phyloP scores from a whole-genome alignment of 2,329 filamentous ascomycete species.

The Scortechinia acanthostroma region DNA sequence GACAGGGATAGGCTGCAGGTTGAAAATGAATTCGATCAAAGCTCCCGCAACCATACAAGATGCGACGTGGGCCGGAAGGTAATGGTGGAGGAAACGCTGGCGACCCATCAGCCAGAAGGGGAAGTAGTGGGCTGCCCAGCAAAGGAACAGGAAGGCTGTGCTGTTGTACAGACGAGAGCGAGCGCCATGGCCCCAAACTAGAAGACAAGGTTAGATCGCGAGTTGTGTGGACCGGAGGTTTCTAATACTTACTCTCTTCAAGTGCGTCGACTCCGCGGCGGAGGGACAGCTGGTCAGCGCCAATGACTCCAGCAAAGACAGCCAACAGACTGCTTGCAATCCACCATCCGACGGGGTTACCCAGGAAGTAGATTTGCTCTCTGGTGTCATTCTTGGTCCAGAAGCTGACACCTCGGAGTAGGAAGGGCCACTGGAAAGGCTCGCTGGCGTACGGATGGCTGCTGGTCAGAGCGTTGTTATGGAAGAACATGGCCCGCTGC shows the following conservation, averaged over 20 bases:
- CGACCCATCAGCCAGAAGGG: slow-evolving; percentile 66
- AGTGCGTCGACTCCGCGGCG: slow-evolving; percentile 88
- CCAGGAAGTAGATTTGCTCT: slow-evolving; percentile 96
- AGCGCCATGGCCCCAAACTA: slow-evolving; percentile 40
- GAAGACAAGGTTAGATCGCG: neutral
- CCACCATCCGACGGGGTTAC: slow-evolving; percentile 97
- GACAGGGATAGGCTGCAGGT: slow-evolving; percentile 44
- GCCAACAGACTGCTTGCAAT: slow-evolving; percentile 84
- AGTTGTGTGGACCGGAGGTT: too few species aligned
- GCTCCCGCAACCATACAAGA: slow-evolving; percentile 57
- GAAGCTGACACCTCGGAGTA: slow-evolving; percentile 94
- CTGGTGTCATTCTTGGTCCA: slow-evolving; percentile 95
- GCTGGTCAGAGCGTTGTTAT: slow-evolving; percentile 96
- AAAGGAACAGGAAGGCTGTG: slow-evolving; percentile 64
- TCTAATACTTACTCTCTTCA: slow-evolving; percentile 77
- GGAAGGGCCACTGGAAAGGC: slow-evolving; percentile 95
- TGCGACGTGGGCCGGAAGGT: slow-evolving; percentile 58
- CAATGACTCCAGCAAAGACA: slow-evolving; percentile 85
- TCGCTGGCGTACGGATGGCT: slow-evolving; percentile 93
- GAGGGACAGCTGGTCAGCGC: slow-evolving; percentile 86
- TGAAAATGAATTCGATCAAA: slow-evolving; percentile 62
- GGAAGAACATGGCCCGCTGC: slow-evolving; percentile 97
- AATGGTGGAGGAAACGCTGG: slow-evolving; percentile 64
- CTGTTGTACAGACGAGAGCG: slow-evolving; percentile 62
- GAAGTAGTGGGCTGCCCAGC: slow-evolving; percentile 61